Base-by-base conservation (phyloP, 2,329 filamentous ascomycete genomes). In the Penicillium verrucosum region DNA sequence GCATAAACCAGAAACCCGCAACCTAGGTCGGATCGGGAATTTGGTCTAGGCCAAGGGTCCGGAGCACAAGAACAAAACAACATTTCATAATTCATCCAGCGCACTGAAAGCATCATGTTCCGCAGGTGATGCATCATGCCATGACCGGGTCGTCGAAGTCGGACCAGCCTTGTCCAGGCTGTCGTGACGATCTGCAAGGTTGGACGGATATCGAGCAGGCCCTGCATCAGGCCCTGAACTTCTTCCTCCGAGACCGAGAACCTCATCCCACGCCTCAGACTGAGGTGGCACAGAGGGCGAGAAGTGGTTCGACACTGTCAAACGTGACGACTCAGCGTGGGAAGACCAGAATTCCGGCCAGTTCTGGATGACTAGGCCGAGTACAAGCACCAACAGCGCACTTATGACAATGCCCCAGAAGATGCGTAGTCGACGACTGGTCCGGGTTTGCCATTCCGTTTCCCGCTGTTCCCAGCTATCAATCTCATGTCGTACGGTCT, bases 381-480 rank as follows among this genome's bases (percentile, higher is more conserved):
- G 48, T 14, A 73, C 44, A 8, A 73, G 32, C 32, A 73, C 55
- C 29, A 74, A 41, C 18, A 71, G 48, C 6, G 63, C 62, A 7
- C 63, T 62, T 12, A 57, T 60, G 21, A 73, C 56, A 25, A 69
- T 60, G 0, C 63, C 65, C 74, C 73, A 77, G 56, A 75, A 67
- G 23, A 78, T 70, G 21, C 73, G 72, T 40, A 77, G 60, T 42
- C 75, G 65, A 49, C 73, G 69, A 41, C 67, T 72, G 7, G 75
- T 66, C 23, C 70, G 69, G 32, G 65, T 69, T 65, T 77, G 75
- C 70, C 72, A 77, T 51, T 79, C 74, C 11, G 63, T 64, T 55
- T 80, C 77, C 53, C 70, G 67, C 47, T 66, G 66, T 55, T 79
- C 77, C 75, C 76, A 79, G 36, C 64, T 66, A 53, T 76, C 70